Conservation (phyloP, 805 yeast genomes). For the Myxozyma geophila region DNA sequence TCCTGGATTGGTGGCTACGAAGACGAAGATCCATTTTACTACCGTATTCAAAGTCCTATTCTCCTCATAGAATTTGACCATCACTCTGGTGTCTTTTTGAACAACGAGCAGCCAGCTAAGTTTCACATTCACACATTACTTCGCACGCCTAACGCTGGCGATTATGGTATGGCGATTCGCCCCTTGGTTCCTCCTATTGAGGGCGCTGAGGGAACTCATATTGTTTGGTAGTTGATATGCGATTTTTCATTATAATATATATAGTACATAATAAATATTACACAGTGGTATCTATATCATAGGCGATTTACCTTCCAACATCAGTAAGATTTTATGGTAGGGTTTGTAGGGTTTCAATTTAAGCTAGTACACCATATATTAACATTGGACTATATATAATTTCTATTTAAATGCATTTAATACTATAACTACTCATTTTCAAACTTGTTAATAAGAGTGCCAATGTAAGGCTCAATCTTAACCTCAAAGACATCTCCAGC, state of each 20-base stretch:
- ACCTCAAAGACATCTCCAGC: conserved; percentile 52
- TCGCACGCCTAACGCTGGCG: conserved; percentile 15
- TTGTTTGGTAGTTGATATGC: not conserved
- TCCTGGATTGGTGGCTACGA: conserved; percentile 16
- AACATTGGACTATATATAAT: not conserved
- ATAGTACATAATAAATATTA: no score
- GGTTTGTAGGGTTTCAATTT: no score
- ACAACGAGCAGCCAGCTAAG: conserved; percentile 10
- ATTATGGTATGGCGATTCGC: conserved; percentile 10
- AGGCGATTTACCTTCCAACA: no score
- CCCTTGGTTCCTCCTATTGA: conserved; percentile 7
- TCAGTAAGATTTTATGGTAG: no score
- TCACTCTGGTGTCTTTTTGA: conserved; percentile 15
- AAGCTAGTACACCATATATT: no score
- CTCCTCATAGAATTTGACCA: conserved; percentile 13
- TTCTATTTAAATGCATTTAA: no score
- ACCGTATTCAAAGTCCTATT: conserved; percentile 15
- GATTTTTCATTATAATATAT: not conserved
- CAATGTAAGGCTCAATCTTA: conserved; percentile 24
- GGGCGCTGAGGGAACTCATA: conserved; percentile 2
- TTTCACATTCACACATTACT: conserved; percentile 16
- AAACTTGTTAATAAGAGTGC: conserved; percentile 1
- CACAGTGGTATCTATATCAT: no score
- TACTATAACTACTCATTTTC: not conserved
- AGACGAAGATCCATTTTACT: conserved; percentile 7